Conservation (phyloP, 768 basidiomycete genomes). For the Auricularia cornea region DNA sequence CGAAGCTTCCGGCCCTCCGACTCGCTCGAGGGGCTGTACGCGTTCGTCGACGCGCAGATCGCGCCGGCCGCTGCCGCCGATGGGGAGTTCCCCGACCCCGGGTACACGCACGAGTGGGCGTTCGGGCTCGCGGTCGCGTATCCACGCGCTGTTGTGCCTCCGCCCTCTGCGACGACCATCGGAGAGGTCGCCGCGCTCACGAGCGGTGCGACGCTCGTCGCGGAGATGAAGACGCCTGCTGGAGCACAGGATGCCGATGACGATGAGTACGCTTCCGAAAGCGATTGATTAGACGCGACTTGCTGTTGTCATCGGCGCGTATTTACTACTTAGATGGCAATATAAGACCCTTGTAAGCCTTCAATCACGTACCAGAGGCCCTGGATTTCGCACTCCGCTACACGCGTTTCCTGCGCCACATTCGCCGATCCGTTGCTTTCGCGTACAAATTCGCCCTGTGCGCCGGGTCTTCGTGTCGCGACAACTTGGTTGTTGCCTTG, state of each 20-base stretch:
- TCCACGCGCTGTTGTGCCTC: slow-evolving; percentile 57
- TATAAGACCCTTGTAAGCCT: too few relatives aligned
- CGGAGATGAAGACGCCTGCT: slow-evolving; percentile 9
- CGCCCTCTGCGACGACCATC: slow-evolving; percentile 21
- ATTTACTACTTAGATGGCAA: too few relatives aligned
- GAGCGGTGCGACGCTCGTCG: slow-evolving; percentile 23
- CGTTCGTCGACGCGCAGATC: slow-evolving; percentile 58
- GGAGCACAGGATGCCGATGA: background rate
- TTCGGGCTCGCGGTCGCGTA: slow-evolving; percentile 65
- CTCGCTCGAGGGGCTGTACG: slow-evolving; percentile 58
- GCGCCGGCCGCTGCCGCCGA: slow-evolving; percentile 29
- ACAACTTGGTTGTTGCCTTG: too few relatives aligned
- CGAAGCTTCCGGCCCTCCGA: slow-evolving; percentile 43
- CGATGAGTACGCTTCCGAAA: background rate
- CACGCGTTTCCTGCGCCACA: too few relatives aligned
- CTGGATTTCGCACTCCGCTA: too few relatives aligned
- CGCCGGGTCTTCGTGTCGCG: too few relatives aligned
- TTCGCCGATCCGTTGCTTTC: too few relatives aligned
- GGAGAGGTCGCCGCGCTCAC: slow-evolving; percentile 16
- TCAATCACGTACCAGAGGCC: too few relatives aligned
- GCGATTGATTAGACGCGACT: background rate
- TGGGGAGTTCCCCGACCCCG: slow-evolving; percentile 15
- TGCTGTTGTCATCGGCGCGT: too few relatives aligned
- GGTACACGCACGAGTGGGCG: slow-evolving; percentile 50
- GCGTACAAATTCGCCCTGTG: too few relatives aligned